A percentile compares a stretch with the other conserved stretches of the same genome.
Conservation (phyloP, 2,329 filamentous ascomycete genomes). For the Fusarium sp. region DNA sequence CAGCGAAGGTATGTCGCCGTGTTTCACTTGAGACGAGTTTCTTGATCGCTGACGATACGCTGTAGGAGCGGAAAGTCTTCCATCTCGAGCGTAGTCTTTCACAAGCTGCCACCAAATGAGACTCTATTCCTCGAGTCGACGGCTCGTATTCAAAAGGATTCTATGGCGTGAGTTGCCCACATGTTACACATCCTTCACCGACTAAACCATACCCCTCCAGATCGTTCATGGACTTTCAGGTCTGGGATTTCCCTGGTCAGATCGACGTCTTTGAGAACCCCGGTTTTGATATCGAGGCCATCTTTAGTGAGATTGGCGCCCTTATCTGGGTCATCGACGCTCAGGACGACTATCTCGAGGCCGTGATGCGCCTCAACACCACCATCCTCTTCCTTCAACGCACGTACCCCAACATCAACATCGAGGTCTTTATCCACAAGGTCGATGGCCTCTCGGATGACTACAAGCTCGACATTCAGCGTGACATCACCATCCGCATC, state of each 20-base stretch:
- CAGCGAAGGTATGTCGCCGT: constrained; percentile 78
- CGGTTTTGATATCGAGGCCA: constrained; percentile 89
- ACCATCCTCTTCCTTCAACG: constrained; percentile 92
- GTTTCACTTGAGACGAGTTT: constrained; percentile 2
- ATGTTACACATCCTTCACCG: background rate
- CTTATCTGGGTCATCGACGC: constrained; percentile 99
- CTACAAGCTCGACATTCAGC: constrained; percentile 94
- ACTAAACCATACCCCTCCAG: constrained; percentile 57
- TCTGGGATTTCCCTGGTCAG: constrained; percentile 97
- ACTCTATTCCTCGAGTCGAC: constrained; percentile 97
- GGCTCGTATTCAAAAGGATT: constrained; percentile 92
- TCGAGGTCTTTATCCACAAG: constrained; percentile 99
- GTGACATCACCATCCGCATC: constrained; percentile 95
- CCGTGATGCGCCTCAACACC: constrained; percentile 85
- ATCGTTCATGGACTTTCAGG: constrained; percentile 99
- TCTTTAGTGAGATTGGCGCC: constrained; percentile 94
- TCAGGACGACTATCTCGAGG: constrained; percentile 96
- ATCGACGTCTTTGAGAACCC: constrained; percentile 89
- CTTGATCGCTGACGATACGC: background rate
- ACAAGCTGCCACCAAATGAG: constrained; percentile 96
- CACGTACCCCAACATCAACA: constrained; percentile 91
- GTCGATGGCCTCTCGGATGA: constrained; percentile 98
- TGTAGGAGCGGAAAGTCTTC: constrained; percentile 95
- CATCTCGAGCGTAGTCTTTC: constrained; percentile 98
- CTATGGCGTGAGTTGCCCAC: constrained; percentile 81